Conservation (phyloP, 192 early-diverging fungal species). For the Anaeromyces robustus region DNA sequence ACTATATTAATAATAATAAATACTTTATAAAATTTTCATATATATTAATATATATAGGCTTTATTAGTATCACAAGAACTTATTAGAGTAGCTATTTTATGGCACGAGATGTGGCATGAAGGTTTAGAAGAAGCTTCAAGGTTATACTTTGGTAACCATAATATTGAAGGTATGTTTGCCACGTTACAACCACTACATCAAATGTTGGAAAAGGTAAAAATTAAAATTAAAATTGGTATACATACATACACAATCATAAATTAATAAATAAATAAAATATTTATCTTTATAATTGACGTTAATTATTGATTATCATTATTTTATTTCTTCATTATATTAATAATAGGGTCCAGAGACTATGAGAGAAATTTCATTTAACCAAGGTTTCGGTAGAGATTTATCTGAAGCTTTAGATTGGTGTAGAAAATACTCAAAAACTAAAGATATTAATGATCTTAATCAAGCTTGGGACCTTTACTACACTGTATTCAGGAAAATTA, state of each 20-base stretch:
- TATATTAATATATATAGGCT: constrained; percentile 34
- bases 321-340: neutral
- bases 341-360: constrained; percentile 66
- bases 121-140: constrained; percentile 74
- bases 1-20: too few species aligned
- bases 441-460: constrained; percentile 67
- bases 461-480: constrained; percentile 92
- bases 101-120: constrained; percentile 97
- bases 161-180: constrained; percentile 75
- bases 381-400: constrained; percentile 73
- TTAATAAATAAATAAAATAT: too few species aligned
- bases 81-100: constrained; percentile 87
- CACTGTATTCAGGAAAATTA: constrained; percentile 63
- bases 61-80: constrained; percentile 88
- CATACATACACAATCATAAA: too few species aligned
- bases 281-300: too few species aligned
- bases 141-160: constrained; percentile 58
- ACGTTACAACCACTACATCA: constrained; percentile 74
- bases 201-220: constrained; percentile 58
- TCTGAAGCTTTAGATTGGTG: constrained; percentile 75
- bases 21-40: too few species aligned
- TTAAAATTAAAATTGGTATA: too few species aligned
- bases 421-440: constrained; percentile 43
- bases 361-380: constrained; percentile 78
- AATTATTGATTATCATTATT: neutral